These are phyloP conservation scores for Wickerhamomyces chaumierensis DNA, from an alignment of 805 yeast genomes.

Conservation along the genomic window DNA sequence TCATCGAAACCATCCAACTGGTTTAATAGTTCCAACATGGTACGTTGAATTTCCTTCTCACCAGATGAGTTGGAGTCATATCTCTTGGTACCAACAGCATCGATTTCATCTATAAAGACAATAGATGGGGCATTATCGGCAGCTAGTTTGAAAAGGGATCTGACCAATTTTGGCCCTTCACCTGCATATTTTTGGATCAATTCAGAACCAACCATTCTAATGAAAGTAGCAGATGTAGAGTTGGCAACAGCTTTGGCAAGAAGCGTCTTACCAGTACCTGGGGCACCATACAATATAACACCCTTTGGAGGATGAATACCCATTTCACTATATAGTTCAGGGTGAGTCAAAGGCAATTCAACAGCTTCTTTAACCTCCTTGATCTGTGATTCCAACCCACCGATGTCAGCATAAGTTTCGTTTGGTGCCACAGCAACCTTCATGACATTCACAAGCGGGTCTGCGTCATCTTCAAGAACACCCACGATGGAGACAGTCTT, in stretches of 20 bases:
- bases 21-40: slow-evolving; percentile 91
- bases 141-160: slow-evolving; percentile 94
- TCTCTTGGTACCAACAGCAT: slow-evolving; percentile 98
- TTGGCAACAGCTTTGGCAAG: slow-evolving; percentile 97
- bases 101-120: slow-evolving; percentile 96
- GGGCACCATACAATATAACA: slow-evolving; percentile 93
- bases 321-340: slow-evolving; percentile 96
- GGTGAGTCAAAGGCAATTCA: slow-evolving; percentile 91
- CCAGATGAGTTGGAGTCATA: slow-evolving; percentile 87
- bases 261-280: slow-evolving; percentile 95
- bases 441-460: slow-evolving; percentile 97
- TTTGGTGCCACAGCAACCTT: slow-evolving; percentile 96
- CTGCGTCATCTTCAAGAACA: slow-evolving; percentile 95
- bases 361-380: slow-evolving; percentile 97
- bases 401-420: slow-evolving; percentile 93
- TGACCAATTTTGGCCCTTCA: slow-evolving; percentile 90
- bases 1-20: slow-evolving; percentile 97
- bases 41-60: slow-evolving; percentile 94
- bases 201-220: slow-evolving; percentile 95
- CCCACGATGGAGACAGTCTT: slow-evolving; percentile 96
- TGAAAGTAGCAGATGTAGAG: slow-evolving; percentile 91
- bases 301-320: slow-evolving; percentile 98
- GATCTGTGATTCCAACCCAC: slow-evolving; percentile 91
- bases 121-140: slow-evolving; percentile 97
- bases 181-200: slow-evolving; percentile 94